A percentile compares a stretch with the other conserved stretches of the same genome.
phyloP scores from a whole-genome alignment of 148 eudicot species.

The Vaccinium darrowii region DNA sequence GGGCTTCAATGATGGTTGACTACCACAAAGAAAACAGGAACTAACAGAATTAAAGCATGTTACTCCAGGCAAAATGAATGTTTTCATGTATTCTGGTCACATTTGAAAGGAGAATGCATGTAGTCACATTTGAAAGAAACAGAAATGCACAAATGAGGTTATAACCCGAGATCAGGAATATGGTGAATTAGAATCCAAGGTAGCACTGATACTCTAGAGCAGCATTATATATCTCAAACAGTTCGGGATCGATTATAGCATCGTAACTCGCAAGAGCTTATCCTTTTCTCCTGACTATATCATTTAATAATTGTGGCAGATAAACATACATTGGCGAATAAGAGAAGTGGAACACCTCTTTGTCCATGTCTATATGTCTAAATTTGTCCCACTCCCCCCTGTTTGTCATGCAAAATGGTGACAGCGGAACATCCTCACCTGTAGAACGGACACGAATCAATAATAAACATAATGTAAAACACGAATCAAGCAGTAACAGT shows the following conservation, averaged over 20 bases:
- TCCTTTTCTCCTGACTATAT: conserved; percentile 1
- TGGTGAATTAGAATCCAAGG: not conserved
- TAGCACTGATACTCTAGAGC: not conserved
- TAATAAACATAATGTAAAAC: not conserved
- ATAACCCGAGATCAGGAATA: not conserved
- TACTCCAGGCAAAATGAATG: not conserved
- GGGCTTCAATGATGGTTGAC: conserved; percentile 55
- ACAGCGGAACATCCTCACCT: conserved; percentile 79
- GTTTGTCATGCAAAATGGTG: conserved; percentile 79
- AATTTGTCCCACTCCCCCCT: conserved; percentile 83
- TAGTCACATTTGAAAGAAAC: not conserved
- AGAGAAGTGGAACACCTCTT: conserved; percentile 59
- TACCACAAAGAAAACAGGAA: conserved; percentile 24
- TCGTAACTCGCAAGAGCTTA: not conserved
- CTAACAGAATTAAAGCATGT: not conserved
- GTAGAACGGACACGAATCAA: conserved; percentile 35
- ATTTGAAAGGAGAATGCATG: not conserved
- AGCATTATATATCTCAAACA: not conserved
- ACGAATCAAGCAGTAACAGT: too few species aligned
- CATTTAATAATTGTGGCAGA: conserved; percentile 19
- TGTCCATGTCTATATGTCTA: conserved; percentile 93
- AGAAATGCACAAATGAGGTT: not conserved
- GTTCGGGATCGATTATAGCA: not conserved
- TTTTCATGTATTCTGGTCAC: not conserved
- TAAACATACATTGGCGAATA: conserved; percentile 15